phyloP scores from a whole-genome alignment of 768 basidiomycete genomes.

The Lactarius pseudohatsudake region DNA sequence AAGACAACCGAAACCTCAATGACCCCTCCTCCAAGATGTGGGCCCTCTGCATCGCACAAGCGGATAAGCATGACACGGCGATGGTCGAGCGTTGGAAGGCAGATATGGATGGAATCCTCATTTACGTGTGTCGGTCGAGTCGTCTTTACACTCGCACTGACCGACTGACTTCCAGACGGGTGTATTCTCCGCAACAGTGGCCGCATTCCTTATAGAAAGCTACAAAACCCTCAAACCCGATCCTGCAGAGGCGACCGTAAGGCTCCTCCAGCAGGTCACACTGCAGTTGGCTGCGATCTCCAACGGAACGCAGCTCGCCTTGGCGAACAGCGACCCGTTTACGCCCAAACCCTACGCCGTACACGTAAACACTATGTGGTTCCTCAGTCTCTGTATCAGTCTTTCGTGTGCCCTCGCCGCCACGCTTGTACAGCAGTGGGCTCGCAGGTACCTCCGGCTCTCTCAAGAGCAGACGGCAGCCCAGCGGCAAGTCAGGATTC shows the following conservation, averaged over 20 bases:
- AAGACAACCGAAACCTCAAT: neutral
- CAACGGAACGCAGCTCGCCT: slow-evolving; percentile 1
- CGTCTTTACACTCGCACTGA: too few species aligned
- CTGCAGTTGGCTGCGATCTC: slow-evolving; percentile 16
- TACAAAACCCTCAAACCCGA: slow-evolving; percentile 26
- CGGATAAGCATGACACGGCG: slow-evolving; percentile 4
- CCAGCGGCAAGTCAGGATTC: slow-evolving; percentile 13
- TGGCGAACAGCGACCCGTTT: neutral
- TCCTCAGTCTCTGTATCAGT: slow-evolving; percentile 24
- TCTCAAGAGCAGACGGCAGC: neutral
- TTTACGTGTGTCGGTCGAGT: slow-evolving; percentile 15
- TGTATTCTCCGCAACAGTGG: slow-evolving; percentile 27
- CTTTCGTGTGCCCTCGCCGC: slow-evolving; percentile 21
- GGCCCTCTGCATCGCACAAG: slow-evolving; percentile 13
- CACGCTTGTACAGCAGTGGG: slow-evolving; percentile 23
- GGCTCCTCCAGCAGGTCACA: slow-evolving; percentile 14
- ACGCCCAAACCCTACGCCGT: neutral
- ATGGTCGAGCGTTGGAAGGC: slow-evolving; percentile 20
- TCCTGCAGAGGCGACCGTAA: slow-evolving; percentile 1
- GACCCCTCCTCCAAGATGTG: slow-evolving; percentile 24
- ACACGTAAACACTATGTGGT: slow-evolving; percentile 27
- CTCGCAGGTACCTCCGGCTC: slow-evolving; percentile 18
- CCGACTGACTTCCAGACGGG: slow-evolving; percentile 16
- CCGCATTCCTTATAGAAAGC: slow-evolving; percentile 28
- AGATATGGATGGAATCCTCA: slow-evolving; percentile 27